Percentiles rank a stretch among this genome's conserved stretches.
phyloP scores from a whole-genome alignment of 371 early-diverging fungal species.

The Cladochytrium tenue region DNA sequence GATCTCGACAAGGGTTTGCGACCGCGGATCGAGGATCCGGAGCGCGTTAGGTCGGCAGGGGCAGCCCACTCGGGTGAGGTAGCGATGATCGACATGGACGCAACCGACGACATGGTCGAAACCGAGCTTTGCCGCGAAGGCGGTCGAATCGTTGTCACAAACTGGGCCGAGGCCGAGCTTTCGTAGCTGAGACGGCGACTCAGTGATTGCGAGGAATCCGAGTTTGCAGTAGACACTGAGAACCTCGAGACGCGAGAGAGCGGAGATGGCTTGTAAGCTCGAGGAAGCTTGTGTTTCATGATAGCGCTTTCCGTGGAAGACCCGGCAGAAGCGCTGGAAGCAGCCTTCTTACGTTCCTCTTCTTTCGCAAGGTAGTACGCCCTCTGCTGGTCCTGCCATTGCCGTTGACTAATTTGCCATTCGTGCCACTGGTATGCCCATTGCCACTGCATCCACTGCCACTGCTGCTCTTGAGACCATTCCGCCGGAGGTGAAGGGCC shows the following conservation, averaged over 20 bases:
- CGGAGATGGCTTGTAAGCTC: neutral
- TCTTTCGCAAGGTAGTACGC: slow-evolving; percentile 16
- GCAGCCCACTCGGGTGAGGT: slow-evolving; percentile 23
- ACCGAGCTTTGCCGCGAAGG: neutral
- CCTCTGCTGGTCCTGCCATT: slow-evolving; percentile 22
- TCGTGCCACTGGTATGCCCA: slow-evolving; percentile 22
- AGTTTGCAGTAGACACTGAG: neutral
- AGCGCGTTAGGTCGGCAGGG: slow-evolving; percentile 10
- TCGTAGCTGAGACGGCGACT: slow-evolving; percentile 9
- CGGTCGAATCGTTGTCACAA: neutral
- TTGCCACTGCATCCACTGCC: slow-evolving; percentile 21
- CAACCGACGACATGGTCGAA: neutral
- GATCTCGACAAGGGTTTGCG: too few relatives aligned
- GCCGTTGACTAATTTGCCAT: slow-evolving; percentile 19
- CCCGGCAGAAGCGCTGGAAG: neutral
- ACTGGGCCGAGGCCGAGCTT: neutral
- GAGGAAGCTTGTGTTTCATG: neutral
- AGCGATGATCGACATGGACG: slow-evolving; percentile 11
- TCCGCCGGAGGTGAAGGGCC: neutral
- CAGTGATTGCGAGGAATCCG: neutral
- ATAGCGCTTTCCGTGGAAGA: neutral
- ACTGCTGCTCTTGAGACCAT: slow-evolving; percentile 17
- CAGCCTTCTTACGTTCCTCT: slow-evolving; percentile 10
- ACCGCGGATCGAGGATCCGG: too few relatives aligned
- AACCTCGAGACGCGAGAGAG: neutral